Conservation (phyloP, 176 grass and related monocot species). For the Aegilops tauschii region DNA sequence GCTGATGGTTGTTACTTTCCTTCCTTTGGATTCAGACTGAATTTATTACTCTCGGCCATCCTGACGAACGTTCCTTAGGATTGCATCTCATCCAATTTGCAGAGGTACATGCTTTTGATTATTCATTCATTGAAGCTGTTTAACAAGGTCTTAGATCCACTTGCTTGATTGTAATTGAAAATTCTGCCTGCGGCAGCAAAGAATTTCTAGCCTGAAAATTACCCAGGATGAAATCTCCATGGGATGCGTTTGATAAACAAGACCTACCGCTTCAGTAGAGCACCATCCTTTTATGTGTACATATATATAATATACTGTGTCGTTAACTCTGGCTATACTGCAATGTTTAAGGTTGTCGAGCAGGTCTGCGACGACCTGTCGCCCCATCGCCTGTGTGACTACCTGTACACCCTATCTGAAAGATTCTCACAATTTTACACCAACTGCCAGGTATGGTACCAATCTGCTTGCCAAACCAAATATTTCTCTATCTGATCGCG, state of each 20-base stretch:
- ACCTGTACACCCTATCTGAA: slow-evolving; percentile 91
- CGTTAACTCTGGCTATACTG: slow-evolving; percentile 14
- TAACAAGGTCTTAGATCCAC: not conserved
- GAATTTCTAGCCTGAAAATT: too few species aligned
- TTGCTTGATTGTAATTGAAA: too few species aligned
- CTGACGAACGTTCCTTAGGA: slow-evolving; percentile 77
- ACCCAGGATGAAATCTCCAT: too few species aligned
- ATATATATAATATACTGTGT: not conserved
- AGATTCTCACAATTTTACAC: slow-evolving; percentile 87
- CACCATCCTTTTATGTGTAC: not conserved
- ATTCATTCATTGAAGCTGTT: slow-evolving; percentile 1
- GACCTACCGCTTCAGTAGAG: too few species aligned
- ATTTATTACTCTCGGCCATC: slow-evolving; percentile 60
- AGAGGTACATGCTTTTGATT: slow-evolving; percentile 45
- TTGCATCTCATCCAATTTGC: slow-evolving; percentile 91
- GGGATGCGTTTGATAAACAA: too few species aligned
- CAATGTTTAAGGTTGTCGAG: slow-evolving; percentile 64
- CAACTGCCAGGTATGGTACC: slow-evolving; percentile 80
- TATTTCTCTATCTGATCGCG: not conserved
- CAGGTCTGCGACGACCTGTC: slow-evolving; percentile 69
- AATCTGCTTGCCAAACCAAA: not conserved
- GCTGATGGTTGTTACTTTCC: slow-evolving; percentile 1
- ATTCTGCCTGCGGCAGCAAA: too few species aligned
- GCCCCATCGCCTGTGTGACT: slow-evolving; percentile 91
- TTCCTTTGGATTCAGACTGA: slow-evolving; percentile 49